Percentiles rank a stretch among this genome's conserved stretches.
Conservation (phyloP, 371 early-diverging fungal genomes). For the Zancudomyces culisetae region DNA sequence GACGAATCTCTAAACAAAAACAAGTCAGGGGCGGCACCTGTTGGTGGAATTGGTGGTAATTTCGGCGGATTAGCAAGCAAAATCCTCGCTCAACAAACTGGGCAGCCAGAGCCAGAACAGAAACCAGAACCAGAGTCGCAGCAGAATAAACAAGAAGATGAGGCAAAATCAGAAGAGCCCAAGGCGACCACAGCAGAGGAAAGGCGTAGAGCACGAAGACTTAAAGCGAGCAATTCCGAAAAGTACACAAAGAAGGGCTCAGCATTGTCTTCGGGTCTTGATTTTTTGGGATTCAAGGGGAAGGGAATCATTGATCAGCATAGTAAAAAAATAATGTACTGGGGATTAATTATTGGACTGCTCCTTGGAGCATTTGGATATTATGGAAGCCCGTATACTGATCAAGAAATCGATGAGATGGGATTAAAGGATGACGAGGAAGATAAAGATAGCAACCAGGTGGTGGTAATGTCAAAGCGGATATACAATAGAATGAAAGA, state of each 20-base stretch:
- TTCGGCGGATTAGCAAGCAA: neutral
- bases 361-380: conserved; percentile 21
- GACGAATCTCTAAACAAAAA: too few species aligned
- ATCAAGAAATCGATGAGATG: conserved; percentile 16
- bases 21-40: too few species aligned
- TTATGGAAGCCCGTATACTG: conserved; percentile 17
- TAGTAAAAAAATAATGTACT: neutral
- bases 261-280: neutral
- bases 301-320: too few species aligned
- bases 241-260: neutral
- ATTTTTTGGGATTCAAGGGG: too few species aligned
- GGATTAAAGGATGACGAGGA: neutral
- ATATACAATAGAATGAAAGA: conserved; percentile 6
- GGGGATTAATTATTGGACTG: conserved; percentile 18
- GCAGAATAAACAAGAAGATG: too few species aligned
- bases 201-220: conserved; percentile 21
- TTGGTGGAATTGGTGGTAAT: too few species aligned
- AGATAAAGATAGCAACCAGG: conserved; percentile 11
- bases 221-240: conserved; percentile 17
- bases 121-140: too few species aligned
- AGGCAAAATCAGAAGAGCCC: neutral
- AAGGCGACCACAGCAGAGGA: conserved; percentile 14
- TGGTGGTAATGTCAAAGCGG: conserved; percentile 14
- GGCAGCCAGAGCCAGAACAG: too few species aligned
- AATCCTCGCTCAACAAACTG: neutral